These are phyloP conservation scores for Ilyonectria sp. DNA, from an alignment of 2,329 filamentous ascomycete genomes.

Conservation along the genomic window DNA sequence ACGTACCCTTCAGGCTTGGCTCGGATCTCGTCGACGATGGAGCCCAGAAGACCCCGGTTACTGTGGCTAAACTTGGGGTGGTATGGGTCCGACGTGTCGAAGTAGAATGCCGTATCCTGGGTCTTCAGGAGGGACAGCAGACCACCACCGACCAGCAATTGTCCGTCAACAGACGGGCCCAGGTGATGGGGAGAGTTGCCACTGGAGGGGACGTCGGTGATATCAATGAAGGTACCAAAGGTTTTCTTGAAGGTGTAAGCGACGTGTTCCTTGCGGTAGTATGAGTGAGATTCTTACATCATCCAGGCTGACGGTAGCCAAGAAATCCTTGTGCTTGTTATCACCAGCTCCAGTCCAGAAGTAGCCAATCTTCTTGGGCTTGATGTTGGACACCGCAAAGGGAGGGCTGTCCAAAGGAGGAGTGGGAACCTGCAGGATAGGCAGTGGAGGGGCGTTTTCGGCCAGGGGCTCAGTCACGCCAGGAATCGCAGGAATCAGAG, in stretches of 20 bases:
- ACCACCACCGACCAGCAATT: slow-evolving; percentile 71
- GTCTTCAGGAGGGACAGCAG: slow-evolving; percentile 72
- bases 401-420: slow-evolving; percentile 69
- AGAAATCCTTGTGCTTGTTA: slow-evolving; percentile 72
- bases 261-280: neutral
- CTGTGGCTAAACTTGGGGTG: slow-evolving; percentile 71
- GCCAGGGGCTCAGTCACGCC: slow-evolving; percentile 72
- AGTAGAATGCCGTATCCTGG: slow-evolving; percentile 75
- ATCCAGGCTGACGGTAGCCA: slow-evolving; percentile 72
- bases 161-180: slow-evolving; percentile 68
- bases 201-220: slow-evolving; percentile 71
- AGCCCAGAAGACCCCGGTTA: slow-evolving; percentile 71
- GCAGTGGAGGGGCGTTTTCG: slow-evolving; percentile 66
- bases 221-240: slow-evolving; percentile 71
- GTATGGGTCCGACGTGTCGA: slow-evolving; percentile 72
- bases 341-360: slow-evolving; percentile 75
- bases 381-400: slow-evolving; percentile 68
- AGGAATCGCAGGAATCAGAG: slow-evolving; percentile 71
- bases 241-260: slow-evolving; percentile 61
- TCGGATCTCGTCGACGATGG: slow-evolving; percentile 74
- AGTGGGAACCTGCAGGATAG: slow-evolving; percentile 72
- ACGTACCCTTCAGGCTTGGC: slow-evolving; percentile 71
- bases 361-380: slow-evolving; percentile 77
- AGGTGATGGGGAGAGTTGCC: slow-evolving; percentile 75
- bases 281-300: slow-evolving; percentile 57